Evolutionary conservation across 2,329 filamentous ascomycete species (phyloP).

Genomic region (Talaromyces amestolkiae): DNA sequence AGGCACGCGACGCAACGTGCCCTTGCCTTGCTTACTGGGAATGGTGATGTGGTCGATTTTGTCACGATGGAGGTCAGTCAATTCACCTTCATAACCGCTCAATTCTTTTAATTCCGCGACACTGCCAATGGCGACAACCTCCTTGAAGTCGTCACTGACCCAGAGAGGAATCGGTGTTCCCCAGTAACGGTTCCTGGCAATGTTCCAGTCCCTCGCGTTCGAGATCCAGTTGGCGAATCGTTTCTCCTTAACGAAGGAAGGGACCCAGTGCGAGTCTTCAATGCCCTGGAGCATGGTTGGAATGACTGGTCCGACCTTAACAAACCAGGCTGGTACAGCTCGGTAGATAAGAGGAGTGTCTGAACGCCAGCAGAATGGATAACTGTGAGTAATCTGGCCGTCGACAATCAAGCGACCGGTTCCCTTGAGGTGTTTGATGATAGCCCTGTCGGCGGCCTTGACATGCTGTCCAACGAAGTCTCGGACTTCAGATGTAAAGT

Average conservation of each 20-base stretch:
- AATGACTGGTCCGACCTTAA: slow-evolving; percentile 78
- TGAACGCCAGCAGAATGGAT: slow-evolving; percentile 92
- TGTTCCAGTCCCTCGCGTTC: slow-evolving; percentile 92
- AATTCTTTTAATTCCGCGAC: slow-evolving; percentile 78
- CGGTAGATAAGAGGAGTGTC: slow-evolving; percentile 92
- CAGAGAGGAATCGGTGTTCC: slow-evolving; percentile 89
- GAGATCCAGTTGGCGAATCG: slow-evolving; percentile 89
- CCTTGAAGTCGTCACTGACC: slow-evolving; percentile 85
- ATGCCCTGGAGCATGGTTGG: slow-evolving; percentile 90
- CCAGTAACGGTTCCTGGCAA: slow-evolving; percentile 93
- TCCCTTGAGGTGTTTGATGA: slow-evolving; percentile 82
- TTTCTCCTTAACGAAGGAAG: slow-evolving; percentile 83
- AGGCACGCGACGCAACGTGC: slow-evolving; percentile 72
- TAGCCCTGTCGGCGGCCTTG: slow-evolving; percentile 87
- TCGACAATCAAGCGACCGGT: slow-evolving; percentile 76
- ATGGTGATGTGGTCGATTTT: slow-evolving; percentile 94
- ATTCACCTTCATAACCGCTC: slow-evolving; percentile 78
- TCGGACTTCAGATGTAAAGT: slow-evolving; percentile 71
- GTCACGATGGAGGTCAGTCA: slow-evolving; percentile 85
- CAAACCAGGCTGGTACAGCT: slow-evolving; percentile 92
- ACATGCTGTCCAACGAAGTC: slow-evolving; percentile 87
- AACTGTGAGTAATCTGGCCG: slow-evolving; percentile 84
- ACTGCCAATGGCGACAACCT: slow-evolving; percentile 82
- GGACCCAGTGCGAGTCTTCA: slow-evolving; percentile 87
- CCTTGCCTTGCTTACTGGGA: slow-evolving; percentile 83